Percentiles rank a stretch among this genome's conserved stretches.
phyloP scores from a whole-genome alignment of 805 yeast species.

The Candida gorgasii region DNA sequence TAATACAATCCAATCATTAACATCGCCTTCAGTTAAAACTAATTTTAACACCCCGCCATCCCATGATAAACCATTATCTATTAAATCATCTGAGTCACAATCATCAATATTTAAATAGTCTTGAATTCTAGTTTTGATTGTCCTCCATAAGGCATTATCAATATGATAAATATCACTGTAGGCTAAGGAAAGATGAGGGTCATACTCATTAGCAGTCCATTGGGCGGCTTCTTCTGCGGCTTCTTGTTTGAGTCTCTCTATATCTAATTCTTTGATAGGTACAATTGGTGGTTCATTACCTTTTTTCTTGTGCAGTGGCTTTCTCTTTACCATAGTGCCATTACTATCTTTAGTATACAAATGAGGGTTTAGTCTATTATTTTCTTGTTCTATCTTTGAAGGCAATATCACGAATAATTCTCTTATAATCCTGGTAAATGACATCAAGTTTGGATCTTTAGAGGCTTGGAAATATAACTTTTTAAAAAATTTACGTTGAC shows the following conservation, averaged over 20 bases:
- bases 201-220: constrained; percentile 60
- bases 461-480: constrained; percentile 52
- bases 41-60: constrained; percentile 65
- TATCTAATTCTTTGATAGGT: constrained; percentile 26
- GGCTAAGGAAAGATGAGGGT: constrained; percentile 72
- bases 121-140: constrained; percentile 63
- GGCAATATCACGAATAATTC: constrained; percentile 57
- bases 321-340: constrained; percentile 27
- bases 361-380: constrained; percentile 37
- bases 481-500: constrained; percentile 53
- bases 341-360: constrained; percentile 33
- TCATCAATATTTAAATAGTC: constrained; percentile 59
- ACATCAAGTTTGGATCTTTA: constrained; percentile 47
- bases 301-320: constrained; percentile 22
- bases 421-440: constrained; percentile 56
- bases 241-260: constrained; percentile 32
- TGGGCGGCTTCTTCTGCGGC: constrained; percentile 49
- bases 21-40: constrained; percentile 72
- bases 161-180: constrained; percentile 68
- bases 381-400: constrained; percentile 34
- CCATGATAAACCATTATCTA: constrained; percentile 54
- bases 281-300: background rate
- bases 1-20: constrained; percentile 64
- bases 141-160: constrained; percentile 62
- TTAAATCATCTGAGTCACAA: constrained; percentile 36